Base-by-base conservation (phyloP, 345 rosid genomes). In the Passiflora organensis region DNA sequence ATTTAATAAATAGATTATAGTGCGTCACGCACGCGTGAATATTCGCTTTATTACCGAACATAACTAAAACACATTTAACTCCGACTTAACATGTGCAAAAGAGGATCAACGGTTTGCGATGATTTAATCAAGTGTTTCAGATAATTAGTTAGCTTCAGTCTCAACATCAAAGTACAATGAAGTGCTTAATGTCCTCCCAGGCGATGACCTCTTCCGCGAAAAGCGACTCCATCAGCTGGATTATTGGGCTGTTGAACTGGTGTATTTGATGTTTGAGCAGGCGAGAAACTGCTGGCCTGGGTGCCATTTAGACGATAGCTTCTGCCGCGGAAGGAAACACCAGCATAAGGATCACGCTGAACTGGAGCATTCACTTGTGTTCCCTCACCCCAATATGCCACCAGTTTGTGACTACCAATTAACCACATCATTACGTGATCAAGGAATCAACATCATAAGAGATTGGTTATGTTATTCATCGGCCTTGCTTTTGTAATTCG, bases 341-440 rank as follows among this genome's bases (percentile, higher is more conserved):
- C 86, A 0, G 83, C 83, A 0, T 58, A 58, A 2, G 76, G 76
- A 53, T 78, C 66, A 32, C 62, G 50, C 43, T 41, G 77, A 32
- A 72, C 78, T 0, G 82, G 86, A 6, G 86, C 65, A 42, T 80
- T 80, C 23, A 75, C 46, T 45, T 80, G 86, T 5, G 16, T 39
- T 3, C 82, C 86, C 56, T 68, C 59, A 9, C 76, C 86, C 79
- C 83, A 81, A 41, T 21, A 71, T 9, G 79, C 79, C n/a, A 75
- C 86, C 17, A 76, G 11, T 63, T 69, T 81, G 77, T 81, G 81
- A 22, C 85, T 80, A 5, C 1, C 11, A 32, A 18, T 6, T 6
- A 0, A 15, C 17, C 10, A 44, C 24, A 42, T 69, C 39, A 77
- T 64, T 48, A 69, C 52, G 5, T 16, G 13, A 15, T 4, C 32